phyloP scores from a whole-genome alignment of 1,284 basidiomycete genomes.

The Moniliophthora roreri region DNA sequence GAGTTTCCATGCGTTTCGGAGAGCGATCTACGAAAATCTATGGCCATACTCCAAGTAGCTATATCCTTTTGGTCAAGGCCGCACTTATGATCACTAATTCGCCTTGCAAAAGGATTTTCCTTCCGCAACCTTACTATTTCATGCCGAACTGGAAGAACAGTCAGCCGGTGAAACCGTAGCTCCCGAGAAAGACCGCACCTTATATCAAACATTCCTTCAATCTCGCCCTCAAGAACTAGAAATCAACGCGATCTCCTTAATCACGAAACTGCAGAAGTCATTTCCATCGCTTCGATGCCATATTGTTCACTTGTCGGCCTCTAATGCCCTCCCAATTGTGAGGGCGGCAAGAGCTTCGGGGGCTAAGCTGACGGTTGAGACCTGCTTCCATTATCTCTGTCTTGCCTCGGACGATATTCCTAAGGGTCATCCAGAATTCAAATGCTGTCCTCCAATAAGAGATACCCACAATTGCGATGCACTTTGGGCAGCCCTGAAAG shows the following conservation, averaged over 20 bases:
- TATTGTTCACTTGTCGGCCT: constrained; percentile 90
- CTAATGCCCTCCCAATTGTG: constrained; percentile 76
- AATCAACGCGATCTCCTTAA: constrained; percentile 73
- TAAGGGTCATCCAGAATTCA: constrained; percentile 76
- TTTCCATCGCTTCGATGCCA: constrained; percentile 80
- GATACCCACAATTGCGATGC: constrained; percentile 66
- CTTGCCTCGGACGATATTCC: constrained; percentile 68
- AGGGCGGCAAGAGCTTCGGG: constrained; percentile 64
- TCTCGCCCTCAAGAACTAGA: constrained; percentile 84
- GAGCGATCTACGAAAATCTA: constrained; percentile 67
- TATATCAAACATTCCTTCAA: constrained; percentile 79
- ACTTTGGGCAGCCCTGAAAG: constrained; percentile 79
- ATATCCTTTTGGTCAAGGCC: neutral
- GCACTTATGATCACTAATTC: neutral
- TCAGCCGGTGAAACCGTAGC: neutral
- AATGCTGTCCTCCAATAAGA: constrained; percentile 95
- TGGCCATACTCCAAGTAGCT: constrained; percentile 71
- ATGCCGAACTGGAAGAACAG: constrained; percentile 77
- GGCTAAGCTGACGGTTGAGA: constrained; percentile 83
- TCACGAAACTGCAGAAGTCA: constrained; percentile 59
- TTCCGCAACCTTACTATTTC: constrained; percentile 78
- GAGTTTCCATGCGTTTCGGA: constrained; percentile 88
- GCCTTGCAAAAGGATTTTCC: constrained; percentile 24
- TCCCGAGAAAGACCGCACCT: constrained; percentile 39
- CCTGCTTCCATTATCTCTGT: constrained; percentile 92